A percentile compares a stretch with the other conserved stretches of the same genome.
These are phyloP conservation scores for Cicer judaicum DNA, from an alignment of 306 rosid species.

Conservation along the genomic window DNA sequence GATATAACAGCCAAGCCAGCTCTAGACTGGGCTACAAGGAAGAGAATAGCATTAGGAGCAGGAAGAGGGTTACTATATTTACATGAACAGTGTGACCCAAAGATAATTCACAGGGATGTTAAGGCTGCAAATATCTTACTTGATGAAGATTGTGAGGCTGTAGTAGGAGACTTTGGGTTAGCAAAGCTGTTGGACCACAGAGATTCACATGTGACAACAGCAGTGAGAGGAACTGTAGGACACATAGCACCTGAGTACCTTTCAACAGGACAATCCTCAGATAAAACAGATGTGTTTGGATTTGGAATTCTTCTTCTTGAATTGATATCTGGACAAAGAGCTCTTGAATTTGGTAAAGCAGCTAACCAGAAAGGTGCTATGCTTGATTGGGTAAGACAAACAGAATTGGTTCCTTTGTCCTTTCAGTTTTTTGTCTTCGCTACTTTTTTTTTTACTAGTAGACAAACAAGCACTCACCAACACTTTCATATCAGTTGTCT, in stretches of 20 bases:
- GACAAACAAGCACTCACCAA: neutral
- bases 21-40: constrained; percentile 88
- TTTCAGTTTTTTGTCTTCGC: neutral
- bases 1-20: constrained; percentile 77
- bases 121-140: constrained; percentile 96
- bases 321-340: constrained; percentile 87
- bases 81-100: constrained; percentile 98
- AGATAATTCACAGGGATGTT: constrained; percentile 95
- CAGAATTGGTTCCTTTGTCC: constrained; percentile 8
- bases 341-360: constrained; percentile 90
- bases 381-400: constrained; percentile 84
- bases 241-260: constrained; percentile 99
- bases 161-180: constrained; percentile 95
- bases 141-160: constrained; percentile 89
- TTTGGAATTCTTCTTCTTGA: constrained; percentile 95
- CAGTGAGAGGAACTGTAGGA: constrained; percentile 97
- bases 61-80: constrained; percentile 85
- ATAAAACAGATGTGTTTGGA: constrained; percentile 97
- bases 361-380: constrained; percentile 92
- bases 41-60: constrained; percentile 90
- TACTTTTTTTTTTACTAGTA: neutral
- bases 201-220: constrained; percentile 96
- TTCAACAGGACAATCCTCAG: constrained; percentile 97
- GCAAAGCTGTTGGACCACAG: constrained; percentile 91
- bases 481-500: constrained; percentile 12